These are phyloP conservation scores for Claviceps cyperi DNA, from an alignment of 2,329 filamentous ascomycete genomes.

Conservation along the genomic window DNA sequence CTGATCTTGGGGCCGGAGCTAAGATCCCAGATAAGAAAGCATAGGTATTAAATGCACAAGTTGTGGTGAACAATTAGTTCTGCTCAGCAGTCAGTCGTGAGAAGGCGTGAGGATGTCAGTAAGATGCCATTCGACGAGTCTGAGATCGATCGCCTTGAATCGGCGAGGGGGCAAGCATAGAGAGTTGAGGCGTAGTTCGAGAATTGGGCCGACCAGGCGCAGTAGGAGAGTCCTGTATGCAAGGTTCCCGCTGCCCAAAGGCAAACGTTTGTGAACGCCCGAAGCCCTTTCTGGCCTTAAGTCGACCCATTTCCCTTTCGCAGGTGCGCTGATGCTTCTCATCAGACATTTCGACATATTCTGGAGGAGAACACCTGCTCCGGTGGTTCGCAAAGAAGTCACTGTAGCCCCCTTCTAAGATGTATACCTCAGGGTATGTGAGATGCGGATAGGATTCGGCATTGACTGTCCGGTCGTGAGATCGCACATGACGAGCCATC, in stretches of 20 bases:
- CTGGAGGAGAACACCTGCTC: constrained; percentile 75
- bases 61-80: constrained; percentile 8
- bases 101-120: constrained; percentile 26
- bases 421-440: constrained; percentile 95
- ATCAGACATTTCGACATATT: constrained; percentile 93
- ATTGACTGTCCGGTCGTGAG: constrained; percentile 76
- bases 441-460: constrained; percentile 74
- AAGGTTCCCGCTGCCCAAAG: constrained; percentile 60
- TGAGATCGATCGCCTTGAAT: constrained; percentile 34
- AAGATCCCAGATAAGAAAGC: constrained; percentile 9
- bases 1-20: neutral
- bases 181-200: constrained; percentile 22
- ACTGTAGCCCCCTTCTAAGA: constrained; percentile 91
- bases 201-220: constrained; percentile 30
- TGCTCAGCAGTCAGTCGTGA: constrained; percentile 15
- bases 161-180: constrained; percentile 32
- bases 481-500: constrained; percentile 88
- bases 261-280: constrained; percentile 86
- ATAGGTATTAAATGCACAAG: constrained; percentile 9
- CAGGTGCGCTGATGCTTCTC: constrained; percentile 85
- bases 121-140: constrained; percentile 49
- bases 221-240: constrained; percentile 45
- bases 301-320: constrained; percentile 84
- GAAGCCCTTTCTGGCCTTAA: constrained; percentile 79
- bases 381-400: constrained; percentile 74